Evolutionary conservation across 306 rosid species (phyloP), one percentile per base, ranked within the genome.

Genomic region (Hippophae gyantsensis): DNA sequence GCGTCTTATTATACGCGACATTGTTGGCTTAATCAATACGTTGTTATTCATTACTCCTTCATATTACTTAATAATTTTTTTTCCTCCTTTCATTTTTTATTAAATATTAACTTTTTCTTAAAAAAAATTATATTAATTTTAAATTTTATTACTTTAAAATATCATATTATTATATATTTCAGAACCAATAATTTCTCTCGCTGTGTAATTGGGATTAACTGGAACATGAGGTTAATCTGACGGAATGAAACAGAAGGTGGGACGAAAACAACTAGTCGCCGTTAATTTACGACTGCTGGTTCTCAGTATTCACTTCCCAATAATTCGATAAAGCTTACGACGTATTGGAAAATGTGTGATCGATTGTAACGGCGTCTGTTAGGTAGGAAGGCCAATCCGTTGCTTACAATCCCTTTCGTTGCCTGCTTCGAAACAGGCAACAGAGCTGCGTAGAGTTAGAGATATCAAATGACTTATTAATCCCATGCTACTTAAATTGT

Each of bases 351-450:
- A 65, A 76, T 65, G 84, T 76, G 83, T 47, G 23, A 42, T 13
- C 1, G 18, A 48, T 32, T 52, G 49, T 79, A 77, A 81, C 82
- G 79, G 75, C 62, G 63, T 54, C 9, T 42, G 66, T 71, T 53
- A n/a, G 43, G 48, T 23, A 14, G 7, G 40, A 26, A 2, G 6
- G 48, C 59, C 74, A 71, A 67, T 43, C 74, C 80, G 89, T 89
- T 69, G 69, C 61, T n/a, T 66, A 81, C 72, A 84, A 84, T 74
- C 78, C 69, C 74, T 70, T 72, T 78, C 70, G 77, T 74, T 80
- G 95, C 81, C 82, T 86, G 89, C 87, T 89, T 82, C 82, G 81
- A 79, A 84, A 79, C 82, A 89, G 79, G 95, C 84, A 84, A 70
- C 89, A 82, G 75, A 77, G 76, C 78, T 84, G 85, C 89, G 81